Base-by-base conservation (phyloP, 352 stramenopile genomes). In the Aphanomyces euteiches region DNA sequence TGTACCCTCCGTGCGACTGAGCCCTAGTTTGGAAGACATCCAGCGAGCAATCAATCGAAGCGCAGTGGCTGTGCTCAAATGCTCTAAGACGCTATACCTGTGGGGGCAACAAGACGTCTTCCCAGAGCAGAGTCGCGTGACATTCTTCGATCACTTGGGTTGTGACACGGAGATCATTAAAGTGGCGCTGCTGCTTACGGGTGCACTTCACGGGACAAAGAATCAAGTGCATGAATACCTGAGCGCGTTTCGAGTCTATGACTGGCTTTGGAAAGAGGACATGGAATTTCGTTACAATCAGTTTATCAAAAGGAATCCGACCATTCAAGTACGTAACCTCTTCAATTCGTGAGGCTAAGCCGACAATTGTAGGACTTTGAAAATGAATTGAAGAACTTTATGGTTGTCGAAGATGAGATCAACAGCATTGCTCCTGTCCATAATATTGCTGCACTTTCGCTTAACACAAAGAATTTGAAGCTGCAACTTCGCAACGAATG, bases 231-330 rank as follows among this genome's bases (percentile, higher is more conserved):
- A 91, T 45, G 84, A 93, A 15, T 95, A 93, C 69, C 74, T 95
- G 12, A 76, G 78, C 6, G 78, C 78, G n/a, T 96, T 96, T 58
- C 90, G 89, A 63, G 89, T 93, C 67, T 95, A 95, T 71, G 87
- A 95, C 67, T 96, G 88, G 88, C 81, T 96, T 3, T 96, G 88
- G 88, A 93, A 92, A 69, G 86, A 94, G 68, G 88, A 96, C 69
- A 94, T 90, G 84, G 87, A 94, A 72, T 87, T 89, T 60, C 79
- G 79, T 3, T 94, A 94, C 72, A 88, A 88, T 41, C 81, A 92
- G 56, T 96, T 96, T 69, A 91, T 92, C 77, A 84, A 89, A 63
- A 74, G 80, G 7, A 92, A 90, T 54, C 87, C 87, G 12, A 67
- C 83, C 0, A 92, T 96, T 34, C 82, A 90, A 54, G 66, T 72